Evolutionary conservation across 306 rosid species (phyloP).

Genomic region (Begonia peltatifolia): DNA sequence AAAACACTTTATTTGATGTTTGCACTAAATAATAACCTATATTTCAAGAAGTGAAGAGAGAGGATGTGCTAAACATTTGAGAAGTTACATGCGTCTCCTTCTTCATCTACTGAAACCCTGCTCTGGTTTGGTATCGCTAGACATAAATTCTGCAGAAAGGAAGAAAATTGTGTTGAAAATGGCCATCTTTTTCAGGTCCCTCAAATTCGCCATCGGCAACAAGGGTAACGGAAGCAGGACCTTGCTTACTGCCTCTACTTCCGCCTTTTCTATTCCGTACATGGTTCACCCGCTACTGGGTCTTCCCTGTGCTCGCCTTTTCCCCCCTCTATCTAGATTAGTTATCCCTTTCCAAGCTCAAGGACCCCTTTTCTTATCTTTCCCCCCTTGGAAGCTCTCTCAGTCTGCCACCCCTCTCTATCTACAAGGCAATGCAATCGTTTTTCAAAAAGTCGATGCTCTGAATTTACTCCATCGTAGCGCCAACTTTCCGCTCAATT

Average conservation of each 20-base stretch:
- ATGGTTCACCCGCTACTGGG: constrained; percentile 10
- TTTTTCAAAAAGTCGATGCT: constrained; percentile 39
- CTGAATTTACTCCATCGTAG: constrained; percentile 30
- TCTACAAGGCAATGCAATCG: constrained; percentile 34
- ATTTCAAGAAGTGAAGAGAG: too few relatives aligned
- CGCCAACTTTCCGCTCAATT: constrained; percentile 27
- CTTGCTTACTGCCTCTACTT: constrained; percentile 31
- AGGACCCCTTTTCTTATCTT: constrained; percentile 67
- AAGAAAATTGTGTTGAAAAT: constrained; percentile 21
- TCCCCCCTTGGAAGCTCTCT: constrained; percentile 83
- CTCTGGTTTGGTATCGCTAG: too few relatives aligned
- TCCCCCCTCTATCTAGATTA: constrained; percentile 37
- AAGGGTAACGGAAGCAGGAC: constrained; percentile 24
- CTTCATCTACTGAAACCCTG: too few relatives aligned
- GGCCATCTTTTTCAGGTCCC: constrained; percentile 37
- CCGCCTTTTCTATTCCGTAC: constrained; percentile 13
- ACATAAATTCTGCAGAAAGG: background rate
- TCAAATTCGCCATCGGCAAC: constrained; percentile 19
- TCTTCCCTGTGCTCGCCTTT: constrained; percentile 17
- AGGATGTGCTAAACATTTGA: too few relatives aligned
- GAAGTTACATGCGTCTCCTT: too few relatives aligned
- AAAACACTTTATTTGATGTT: too few relatives aligned
- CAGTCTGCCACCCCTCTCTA: constrained; percentile 84
- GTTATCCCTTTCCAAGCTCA: constrained; percentile 15
- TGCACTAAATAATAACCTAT: too few relatives aligned